A percentile compares a stretch with the other conserved stretches of the same genome.
Evolutionary conservation across 257 asterid species (phyloP).

Genomic region (Fraxinus anomala): DNA sequence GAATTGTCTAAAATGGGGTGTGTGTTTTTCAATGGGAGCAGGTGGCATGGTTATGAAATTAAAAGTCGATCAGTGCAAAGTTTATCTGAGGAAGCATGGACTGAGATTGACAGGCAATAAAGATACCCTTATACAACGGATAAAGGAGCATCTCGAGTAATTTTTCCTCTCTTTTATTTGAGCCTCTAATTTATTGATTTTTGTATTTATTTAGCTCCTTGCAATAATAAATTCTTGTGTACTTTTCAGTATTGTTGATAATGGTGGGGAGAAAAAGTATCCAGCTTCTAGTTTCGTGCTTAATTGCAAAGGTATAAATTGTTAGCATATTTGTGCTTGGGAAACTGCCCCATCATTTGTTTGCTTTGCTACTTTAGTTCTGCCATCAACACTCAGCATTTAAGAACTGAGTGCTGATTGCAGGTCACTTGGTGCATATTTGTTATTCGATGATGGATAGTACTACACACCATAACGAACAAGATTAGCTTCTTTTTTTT

Average conservation of each 20-base stretch:
- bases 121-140: constrained; percentile 59
- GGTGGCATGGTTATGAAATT: constrained; percentile 59
- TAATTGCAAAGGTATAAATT: constrained; percentile 75
- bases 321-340: not conserved
- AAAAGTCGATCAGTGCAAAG: constrained; percentile 81
- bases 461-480: too few species aligned
- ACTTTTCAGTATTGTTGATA: constrained; percentile 57
- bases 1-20: not conserved
- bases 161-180: constrained; percentile 9
- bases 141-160: constrained; percentile 80
- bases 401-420: not conserved
- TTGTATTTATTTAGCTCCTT: constrained; percentile 5
- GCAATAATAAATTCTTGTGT: constrained; percentile 1
- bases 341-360: not conserved
- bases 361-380: not conserved
- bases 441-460: not conserved
- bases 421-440: not conserved
- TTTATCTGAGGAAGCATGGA: constrained; percentile 75
- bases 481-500: not conserved
- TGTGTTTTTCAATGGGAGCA: constrained; percentile 28
- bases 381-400: not conserved
- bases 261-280: constrained; percentile 76
- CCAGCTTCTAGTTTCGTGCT: constrained; percentile 73
- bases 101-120: constrained; percentile 84
- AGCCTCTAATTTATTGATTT: not conserved